Conservation (phyloP, 805 yeast species). For the Metschnikowia dekortorum region DNA sequence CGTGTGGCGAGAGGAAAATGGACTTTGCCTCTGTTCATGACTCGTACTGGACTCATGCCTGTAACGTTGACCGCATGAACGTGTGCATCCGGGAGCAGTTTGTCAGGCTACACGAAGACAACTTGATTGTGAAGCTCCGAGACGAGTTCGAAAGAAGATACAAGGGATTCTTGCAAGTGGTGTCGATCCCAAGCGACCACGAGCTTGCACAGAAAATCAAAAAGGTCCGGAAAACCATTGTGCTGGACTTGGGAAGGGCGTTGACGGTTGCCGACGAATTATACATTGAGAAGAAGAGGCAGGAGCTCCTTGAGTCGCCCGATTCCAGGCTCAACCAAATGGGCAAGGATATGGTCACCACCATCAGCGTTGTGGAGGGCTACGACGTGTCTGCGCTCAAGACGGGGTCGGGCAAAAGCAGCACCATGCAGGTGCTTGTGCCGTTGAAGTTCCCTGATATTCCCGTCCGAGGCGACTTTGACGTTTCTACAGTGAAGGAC, state of each 20-base stretch:
- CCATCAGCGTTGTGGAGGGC: conserved; percentile 53
- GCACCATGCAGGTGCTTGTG: conserved; percentile 46
- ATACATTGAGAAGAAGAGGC: conserved; percentile 62
- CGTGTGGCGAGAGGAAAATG: conserved; percentile 61
- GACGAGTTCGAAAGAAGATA: conserved; percentile 82
- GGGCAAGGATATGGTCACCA: conserved; percentile 60
- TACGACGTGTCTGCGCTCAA: conserved; percentile 24
- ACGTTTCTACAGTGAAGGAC: conserved; percentile 64
- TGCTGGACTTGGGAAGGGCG: conserved; percentile 47
- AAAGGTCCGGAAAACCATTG: conserved; percentile 45
- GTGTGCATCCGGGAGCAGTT: conserved; percentile 68
- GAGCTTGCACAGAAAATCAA: conserved; percentile 49
- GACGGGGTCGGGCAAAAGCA: conserved; percentile 19
- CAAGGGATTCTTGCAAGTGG: conserved; percentile 59
- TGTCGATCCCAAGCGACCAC: conserved; percentile 49
- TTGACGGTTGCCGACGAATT: conserved; percentile 71
- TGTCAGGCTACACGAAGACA: conserved; percentile 68
- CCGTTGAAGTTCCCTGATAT: conserved; percentile 69
- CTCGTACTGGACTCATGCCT: conserved; percentile 97
- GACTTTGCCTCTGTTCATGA: conserved; percentile 95
- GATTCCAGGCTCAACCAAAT: conserved; percentile 44
- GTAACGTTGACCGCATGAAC: conserved; percentile 73
- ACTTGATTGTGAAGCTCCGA: conserved; percentile 65
- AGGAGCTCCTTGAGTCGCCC: conserved; percentile 47
- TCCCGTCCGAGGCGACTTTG: conserved; percentile 80